These are phyloP conservation scores for Geotrichum macrosporum DNA, from an alignment of 1,139 yeast species.

Conservation along the genomic window DNA sequence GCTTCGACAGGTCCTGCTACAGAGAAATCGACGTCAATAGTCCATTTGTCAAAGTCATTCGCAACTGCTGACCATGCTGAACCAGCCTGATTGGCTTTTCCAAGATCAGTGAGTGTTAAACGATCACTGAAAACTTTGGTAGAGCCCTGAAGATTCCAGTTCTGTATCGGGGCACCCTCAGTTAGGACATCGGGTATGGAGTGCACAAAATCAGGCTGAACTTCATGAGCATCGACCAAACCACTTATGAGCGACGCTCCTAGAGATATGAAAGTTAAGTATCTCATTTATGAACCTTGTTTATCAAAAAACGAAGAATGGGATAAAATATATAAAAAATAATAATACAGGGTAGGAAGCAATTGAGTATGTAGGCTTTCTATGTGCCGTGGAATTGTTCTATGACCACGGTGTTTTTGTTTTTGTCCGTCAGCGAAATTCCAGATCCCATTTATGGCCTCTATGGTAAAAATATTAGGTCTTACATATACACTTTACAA, in stretches of 20 bases:
- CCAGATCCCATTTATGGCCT: too few species aligned
- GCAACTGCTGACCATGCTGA: constrained; percentile 36
- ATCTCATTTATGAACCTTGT: neutral
- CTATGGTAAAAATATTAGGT: too few species aligned
- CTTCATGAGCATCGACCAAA: too few species aligned
- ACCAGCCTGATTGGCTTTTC: constrained; percentile 30
- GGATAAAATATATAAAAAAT: too few species aligned
- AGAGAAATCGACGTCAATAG: constrained; percentile 34
- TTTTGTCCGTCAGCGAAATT: too few species aligned
- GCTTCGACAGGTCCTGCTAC: constrained; percentile 36
- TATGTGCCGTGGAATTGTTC: too few species aligned
- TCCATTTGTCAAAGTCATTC: constrained; percentile 37
- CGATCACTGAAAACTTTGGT: constrained; percentile 21
- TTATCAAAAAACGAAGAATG: neutral
- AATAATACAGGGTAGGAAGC: too few species aligned
- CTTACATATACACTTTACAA: neutral
- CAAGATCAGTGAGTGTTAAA: constrained; percentile 30
- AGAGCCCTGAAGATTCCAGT: constrained; percentile 18
- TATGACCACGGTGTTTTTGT: constrained; percentile 11
- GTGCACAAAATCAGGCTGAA: constrained; percentile 16
- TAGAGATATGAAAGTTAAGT: neutral
- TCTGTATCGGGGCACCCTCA: constrained; percentile 17
- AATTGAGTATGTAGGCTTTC: too few species aligned
- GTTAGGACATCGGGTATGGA: constrained; percentile 18
- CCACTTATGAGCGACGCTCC: constrained; percentile 7